These are phyloP conservation scores for Alternaria gansuensis DNA, from an alignment of 2,329 filamentous ascomycete species.

Conservation along the genomic window DNA sequence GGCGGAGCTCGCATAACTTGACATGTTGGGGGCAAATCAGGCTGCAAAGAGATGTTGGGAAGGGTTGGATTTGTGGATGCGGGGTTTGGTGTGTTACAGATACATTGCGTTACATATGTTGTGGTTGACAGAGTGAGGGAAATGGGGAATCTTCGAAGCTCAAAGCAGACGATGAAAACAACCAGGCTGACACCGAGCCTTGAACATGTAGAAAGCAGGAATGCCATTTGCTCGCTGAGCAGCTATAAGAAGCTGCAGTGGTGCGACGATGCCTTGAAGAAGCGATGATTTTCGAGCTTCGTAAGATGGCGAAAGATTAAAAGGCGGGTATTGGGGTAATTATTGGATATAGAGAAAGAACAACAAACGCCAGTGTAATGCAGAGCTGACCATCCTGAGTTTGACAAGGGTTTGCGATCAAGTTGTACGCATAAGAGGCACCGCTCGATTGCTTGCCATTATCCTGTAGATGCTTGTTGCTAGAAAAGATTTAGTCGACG, in stretches of 20 bases:
- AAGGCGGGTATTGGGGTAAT: neutral
- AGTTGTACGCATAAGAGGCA: slow-evolving; percentile 26
- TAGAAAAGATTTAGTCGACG: slow-evolving; percentile 26
- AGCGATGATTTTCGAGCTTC: neutral
- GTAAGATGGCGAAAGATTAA: slow-evolving; percentile 19
- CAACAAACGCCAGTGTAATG: slow-evolving; percentile 28
- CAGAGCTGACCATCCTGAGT: slow-evolving; percentile 23
- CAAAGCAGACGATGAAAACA: slow-evolving; percentile 5
- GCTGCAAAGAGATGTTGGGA: neutral
- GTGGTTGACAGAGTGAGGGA: neutral
- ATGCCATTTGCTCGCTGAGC: neutral
- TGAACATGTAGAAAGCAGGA: neutral
- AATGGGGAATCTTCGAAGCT: slow-evolving; percentile 18
- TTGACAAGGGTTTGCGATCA: slow-evolving; percentile 24
- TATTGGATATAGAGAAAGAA: slow-evolving; percentile 7
- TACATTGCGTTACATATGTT: slow-evolving; percentile 18
- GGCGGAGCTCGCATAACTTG: slow-evolving; percentile 23
- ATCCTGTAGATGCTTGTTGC: slow-evolving; percentile 23
- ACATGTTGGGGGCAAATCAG: slow-evolving; percentile 1
- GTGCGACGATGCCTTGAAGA: neutral
- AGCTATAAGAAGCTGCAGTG: neutral
- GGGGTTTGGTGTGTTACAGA: slow-evolving; percentile 14
- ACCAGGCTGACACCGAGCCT: slow-evolving; percentile 9
- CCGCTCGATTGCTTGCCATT: slow-evolving; percentile 25
- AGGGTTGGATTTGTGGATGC: slow-evolving; percentile 5